phyloP scores from a whole-genome alignment of 2,329 filamentous ascomycete genomes.

The Fusarium marasasianum region DNA sequence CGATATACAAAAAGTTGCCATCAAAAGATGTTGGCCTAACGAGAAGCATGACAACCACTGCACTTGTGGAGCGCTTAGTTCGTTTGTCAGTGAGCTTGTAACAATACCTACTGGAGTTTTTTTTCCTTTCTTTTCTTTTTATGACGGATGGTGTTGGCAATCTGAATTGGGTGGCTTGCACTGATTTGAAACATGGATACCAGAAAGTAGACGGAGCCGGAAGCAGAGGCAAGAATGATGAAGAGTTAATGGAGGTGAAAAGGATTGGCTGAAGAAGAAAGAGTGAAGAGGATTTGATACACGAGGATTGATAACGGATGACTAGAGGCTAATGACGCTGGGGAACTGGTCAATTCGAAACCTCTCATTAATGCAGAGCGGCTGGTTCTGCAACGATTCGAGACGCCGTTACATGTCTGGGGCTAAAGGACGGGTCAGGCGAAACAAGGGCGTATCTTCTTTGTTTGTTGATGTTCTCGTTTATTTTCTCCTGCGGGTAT shows the following conservation, averaged over 20 bases:
- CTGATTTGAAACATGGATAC: slow-evolving; percentile 34
- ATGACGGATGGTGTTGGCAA: slow-evolving; percentile 41
- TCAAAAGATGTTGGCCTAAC: slow-evolving; percentile 30
- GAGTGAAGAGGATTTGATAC: slow-evolving; percentile 13
- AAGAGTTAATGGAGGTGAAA: slow-evolving; percentile 21
- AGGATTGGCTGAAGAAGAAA: slow-evolving; percentile 3
- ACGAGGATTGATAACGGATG: slow-evolving; percentile 25
- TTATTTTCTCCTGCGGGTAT: slow-evolving; percentile 1
- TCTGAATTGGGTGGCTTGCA: slow-evolving; percentile 37
- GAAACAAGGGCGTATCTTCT: slow-evolving; percentile 27
- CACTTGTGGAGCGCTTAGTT: slow-evolving; percentile 32
- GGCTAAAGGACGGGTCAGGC: slow-evolving; percentile 11
- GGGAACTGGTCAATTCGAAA: slow-evolving; percentile 8
- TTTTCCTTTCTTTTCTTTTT: slow-evolving; percentile 6
- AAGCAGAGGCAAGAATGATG: neutral
- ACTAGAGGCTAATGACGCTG: slow-evolving; percentile 30
- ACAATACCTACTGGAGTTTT: slow-evolving; percentile 39
- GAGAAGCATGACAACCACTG: slow-evolving; percentile 37
- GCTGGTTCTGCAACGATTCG: slow-evolving; percentile 20
- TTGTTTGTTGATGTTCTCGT: neutral
- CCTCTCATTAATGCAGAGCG: slow-evolving; percentile 14
- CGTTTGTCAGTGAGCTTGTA: slow-evolving; percentile 42
- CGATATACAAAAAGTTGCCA: slow-evolving; percentile 34
- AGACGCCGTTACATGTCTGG: slow-evolving; percentile 25
- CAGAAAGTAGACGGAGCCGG: slow-evolving; percentile 32